Base-by-base conservation (phyloP, 805 yeast genomes). In the Myxozyma nipponensis region DNA sequence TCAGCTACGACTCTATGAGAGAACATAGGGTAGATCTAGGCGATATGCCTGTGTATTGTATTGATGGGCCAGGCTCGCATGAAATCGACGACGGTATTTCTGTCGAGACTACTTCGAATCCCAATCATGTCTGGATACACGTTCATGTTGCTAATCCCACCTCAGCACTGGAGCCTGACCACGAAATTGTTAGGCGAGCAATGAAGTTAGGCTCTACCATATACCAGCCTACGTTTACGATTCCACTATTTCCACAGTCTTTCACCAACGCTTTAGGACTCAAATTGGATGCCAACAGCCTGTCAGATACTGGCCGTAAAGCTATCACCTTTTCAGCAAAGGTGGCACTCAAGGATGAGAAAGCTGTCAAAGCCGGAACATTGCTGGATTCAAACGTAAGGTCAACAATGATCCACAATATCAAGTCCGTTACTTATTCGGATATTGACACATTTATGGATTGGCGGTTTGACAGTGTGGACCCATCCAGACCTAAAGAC, bases 71-170 rank as follows among this genome's bases (percentile, higher is more conserved):
- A 2, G 75, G 74, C 38, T 95, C 98, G 0, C 83, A 84, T 58
- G 98, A 93, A 66, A 84, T 93, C 52, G 98, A 91, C 66, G 98
- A 91, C 67, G 98, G 97, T 42, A 74, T 91, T 24, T 79, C 96
- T 1, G 71, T 91, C 18, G 71, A 70, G 39, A 45, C 46, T 56
- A 38, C 25, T 13, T 32, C 22, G 2, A 43, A 47, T 10, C 59
- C 55, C 3, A 59, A 62, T 0, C 57, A 64, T 0, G 78, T 69
- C 58, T 68, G 71, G 7, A 58, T 90, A 3, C 77, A 83, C 26
- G 74, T 88, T 1, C 95, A 85, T 65, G 79, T 91, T 55, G 97
- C 98, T 1, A 89, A 91, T 65, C 97, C 97, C 0, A 73, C 87
- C 0, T 83, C 96, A 0, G 78, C 75, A 55, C 66, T 86, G 49